Percentiles rank a stretch among this genome's conserved stretches.
Conservation (phyloP, 1,284 basidiomycete genomes). For the Malassezia caprae region DNA sequence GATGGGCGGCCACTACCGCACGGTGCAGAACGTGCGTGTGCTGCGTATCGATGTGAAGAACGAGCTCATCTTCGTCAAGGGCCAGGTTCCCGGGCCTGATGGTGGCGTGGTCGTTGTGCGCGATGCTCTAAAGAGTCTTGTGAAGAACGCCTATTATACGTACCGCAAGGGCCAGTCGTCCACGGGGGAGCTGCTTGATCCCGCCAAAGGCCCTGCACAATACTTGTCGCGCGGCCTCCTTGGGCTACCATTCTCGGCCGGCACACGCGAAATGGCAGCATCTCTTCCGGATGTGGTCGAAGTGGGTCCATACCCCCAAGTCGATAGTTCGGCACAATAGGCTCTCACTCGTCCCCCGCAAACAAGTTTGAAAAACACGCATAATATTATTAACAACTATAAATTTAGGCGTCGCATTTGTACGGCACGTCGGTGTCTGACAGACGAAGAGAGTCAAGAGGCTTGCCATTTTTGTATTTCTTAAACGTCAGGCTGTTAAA, state of each 20-base stretch:
- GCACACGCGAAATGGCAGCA: slow-evolving; percentile 68
- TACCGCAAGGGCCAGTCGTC: slow-evolving; percentile 37
- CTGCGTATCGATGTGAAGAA: slow-evolving; percentile 75
- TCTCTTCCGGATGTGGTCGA: slow-evolving; percentile 40
- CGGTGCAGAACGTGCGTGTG: slow-evolving; percentile 69
- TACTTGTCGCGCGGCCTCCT: slow-evolving; percentile 72
- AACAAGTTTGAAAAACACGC: not conserved
- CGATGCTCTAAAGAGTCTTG: slow-evolving; percentile 40
- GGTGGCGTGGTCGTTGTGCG: slow-evolving; percentile 50
- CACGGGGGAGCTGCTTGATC: slow-evolving; percentile 58
- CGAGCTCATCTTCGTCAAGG: slow-evolving; percentile 74
- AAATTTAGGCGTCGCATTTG: too few relatives aligned
- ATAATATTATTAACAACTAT: not conserved
- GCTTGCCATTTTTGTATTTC: too few relatives aligned
- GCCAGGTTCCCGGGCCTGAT: slow-evolving; percentile 54
- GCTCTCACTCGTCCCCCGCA: not conserved
- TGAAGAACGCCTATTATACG: slow-evolving; percentile 39
- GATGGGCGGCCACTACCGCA: slow-evolving; percentile 60
- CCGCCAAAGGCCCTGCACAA: slow-evolving; percentile 60
- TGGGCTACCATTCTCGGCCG: slow-evolving; percentile 82
- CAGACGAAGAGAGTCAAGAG: too few relatives aligned
- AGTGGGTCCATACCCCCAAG: slow-evolving; percentile 6
- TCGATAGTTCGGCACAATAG: not conserved
- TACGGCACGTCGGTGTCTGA: too few relatives aligned
- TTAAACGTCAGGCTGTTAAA: too few relatives aligned